Evolutionary conservation across 495 filamentous ascomycete genomes (phyloP), one percentile per base, ranked within the genome.

Genomic region (Barbatosphaeria neglecta): DNA sequence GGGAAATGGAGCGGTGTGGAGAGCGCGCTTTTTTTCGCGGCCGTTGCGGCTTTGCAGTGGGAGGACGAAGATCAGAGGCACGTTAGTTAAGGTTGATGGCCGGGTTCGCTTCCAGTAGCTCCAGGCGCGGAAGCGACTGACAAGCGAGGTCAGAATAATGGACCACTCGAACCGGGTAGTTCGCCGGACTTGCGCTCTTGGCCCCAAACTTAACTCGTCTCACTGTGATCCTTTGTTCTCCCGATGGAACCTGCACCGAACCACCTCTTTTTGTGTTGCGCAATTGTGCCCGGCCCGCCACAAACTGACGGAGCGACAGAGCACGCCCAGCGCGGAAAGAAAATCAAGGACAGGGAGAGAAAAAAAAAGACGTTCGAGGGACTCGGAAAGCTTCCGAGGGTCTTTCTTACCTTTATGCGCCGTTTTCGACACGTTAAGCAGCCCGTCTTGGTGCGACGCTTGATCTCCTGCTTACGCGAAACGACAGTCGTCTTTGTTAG

Each of bases 391-490:
- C n/a, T n/a, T n/a, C n/a, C n/a, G n/a, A n/a, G n/a, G n/a, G n/a
- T n/a, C n/a, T n/a, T 1, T 80, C 84, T 60, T 76, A 96, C 92
- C 90, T 98, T 98, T 69, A 98, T 97, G 66, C 92, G 77, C 57
- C 92, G 81, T 65, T 96, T 96, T 51, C 92, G 81, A 74, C 92
- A 98, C 27, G 92, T 98, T 64, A 97, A 67, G 65, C 92, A 98
- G 13, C 92, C 92, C 4, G 92, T 96, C 73, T 98, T 98, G 37
- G 92, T 98, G 56, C 92, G 79, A 56, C 92, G 81, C 74, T 98
- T 97, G 63, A 98, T 95, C 69, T 98, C 92, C 76, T 78, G 53
- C 58, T 50, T 46, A 53, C 39, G 39, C 43, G 35, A 55, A 47
- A 44, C 48, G 52, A 55, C 50, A 49, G 47, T 52, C 42, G 50